phyloP scores from a whole-genome alignment of 2,329 filamentous ascomycete species.

The Colletotrichum tabaci region DNA sequence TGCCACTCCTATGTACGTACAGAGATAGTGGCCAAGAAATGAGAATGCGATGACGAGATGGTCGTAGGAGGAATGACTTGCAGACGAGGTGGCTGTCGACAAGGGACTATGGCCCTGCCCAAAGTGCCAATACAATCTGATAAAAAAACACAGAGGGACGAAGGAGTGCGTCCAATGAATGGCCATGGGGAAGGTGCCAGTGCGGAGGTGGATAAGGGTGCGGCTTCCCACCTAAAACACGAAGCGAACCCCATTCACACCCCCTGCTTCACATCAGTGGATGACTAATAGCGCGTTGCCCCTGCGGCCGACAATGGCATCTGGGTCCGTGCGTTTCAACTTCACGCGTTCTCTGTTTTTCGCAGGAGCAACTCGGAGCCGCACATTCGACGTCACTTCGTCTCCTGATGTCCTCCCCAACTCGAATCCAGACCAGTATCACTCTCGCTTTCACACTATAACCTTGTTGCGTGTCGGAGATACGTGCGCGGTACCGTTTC shows the following conservation, averaged over 20 bases:
- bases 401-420: slow-evolving; percentile 45
- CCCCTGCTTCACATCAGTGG: slow-evolving; percentile 21
- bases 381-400: slow-evolving; percentile 54
- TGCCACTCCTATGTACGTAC: neutral
- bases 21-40: slow-evolving; percentile 1
- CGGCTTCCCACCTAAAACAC: slow-evolving; percentile 32
- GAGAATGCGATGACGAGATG: slow-evolving; percentile 9
- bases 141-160: slow-evolving; percentile 13
- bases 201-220: slow-evolving; percentile 34
- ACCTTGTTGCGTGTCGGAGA: slow-evolving; percentile 43
- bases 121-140: slow-evolving; percentile 36
- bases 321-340: slow-evolving; percentile 52
- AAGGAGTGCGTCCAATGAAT: slow-evolving; percentile 25
- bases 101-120: slow-evolving; percentile 27
- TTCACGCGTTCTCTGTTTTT: slow-evolving; percentile 61
- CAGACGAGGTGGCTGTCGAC: slow-evolving; percentile 23
- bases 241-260: slow-evolving; percentile 26
- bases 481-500: slow-evolving; percentile 40
- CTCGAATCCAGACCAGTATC: slow-evolving; percentile 36
- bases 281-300: slow-evolving; percentile 43
- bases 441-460: slow-evolving; percentile 37
- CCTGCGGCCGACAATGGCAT: slow-evolving; percentile 39
- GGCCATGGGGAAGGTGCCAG: slow-evolving; percentile 15
- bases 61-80: slow-evolving; percentile 11
- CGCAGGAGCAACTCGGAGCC: slow-evolving; percentile 48